phyloP scores from a whole-genome alignment of 257 asterid species.

The Haberlea rhodopensis region DNA sequence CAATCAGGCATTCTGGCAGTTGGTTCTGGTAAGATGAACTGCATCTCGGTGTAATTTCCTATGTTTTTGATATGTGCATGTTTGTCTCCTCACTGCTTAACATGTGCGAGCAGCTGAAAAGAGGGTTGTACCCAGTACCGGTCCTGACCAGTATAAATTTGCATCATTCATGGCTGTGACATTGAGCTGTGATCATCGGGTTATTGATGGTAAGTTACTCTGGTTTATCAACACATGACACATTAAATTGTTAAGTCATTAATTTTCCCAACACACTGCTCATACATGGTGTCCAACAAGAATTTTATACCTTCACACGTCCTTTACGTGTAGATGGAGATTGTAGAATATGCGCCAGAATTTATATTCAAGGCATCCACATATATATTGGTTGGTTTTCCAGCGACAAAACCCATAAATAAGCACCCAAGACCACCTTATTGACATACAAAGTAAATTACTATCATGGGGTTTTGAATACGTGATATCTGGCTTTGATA shows the following conservation, averaged over 20 bases:
- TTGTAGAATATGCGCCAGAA: not conserved
- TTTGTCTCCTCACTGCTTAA: slow-evolving; percentile 14
- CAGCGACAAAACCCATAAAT: not conserved
- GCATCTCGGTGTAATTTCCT: not conserved
- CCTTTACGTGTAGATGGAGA: not conserved
- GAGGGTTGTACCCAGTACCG: slow-evolving; percentile 74
- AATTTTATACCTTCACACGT: not conserved
- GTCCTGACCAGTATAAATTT: slow-evolving; percentile 61
- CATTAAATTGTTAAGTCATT: not conserved
- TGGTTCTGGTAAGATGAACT: slow-evolving; percentile 66
- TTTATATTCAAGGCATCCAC: not conserved
- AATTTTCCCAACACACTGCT: not conserved
- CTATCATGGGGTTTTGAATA: not conserved
- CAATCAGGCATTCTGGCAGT: slow-evolving; percentile 95
- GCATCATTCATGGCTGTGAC: slow-evolving; percentile 51
- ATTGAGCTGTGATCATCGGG: slow-evolving; percentile 59
- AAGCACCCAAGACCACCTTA: not conserved
- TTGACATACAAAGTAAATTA: not conserved
- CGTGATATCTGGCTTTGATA: not conserved
- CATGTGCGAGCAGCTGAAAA: slow-evolving; percentile 69
- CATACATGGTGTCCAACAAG: too few species aligned
- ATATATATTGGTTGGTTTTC: not conserved
- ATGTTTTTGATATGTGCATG: slow-evolving; percentile 1
- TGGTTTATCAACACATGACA: not conserved
- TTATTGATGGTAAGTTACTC: slow-evolving; percentile 41